Conservation (phyloP, 208 protist genomes). For the Willaertia magna region DNA sequence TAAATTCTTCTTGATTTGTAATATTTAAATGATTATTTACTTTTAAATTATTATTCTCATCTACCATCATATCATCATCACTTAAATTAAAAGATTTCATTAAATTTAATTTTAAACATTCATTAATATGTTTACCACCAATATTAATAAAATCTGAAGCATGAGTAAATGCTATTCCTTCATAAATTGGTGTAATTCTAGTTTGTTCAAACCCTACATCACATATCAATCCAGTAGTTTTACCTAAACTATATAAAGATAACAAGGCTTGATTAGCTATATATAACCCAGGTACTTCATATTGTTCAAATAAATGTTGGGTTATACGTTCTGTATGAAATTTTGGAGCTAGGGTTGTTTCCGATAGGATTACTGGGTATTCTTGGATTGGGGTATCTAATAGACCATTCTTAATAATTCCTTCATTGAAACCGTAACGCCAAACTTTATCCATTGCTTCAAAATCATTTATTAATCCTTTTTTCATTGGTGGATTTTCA, state of each 20-base stretch:
- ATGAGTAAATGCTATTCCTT: conserved; percentile 71
- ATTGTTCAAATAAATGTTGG: conserved; percentile 52
- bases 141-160: conserved; percentile 36
- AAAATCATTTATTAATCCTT: conserved; percentile 33
- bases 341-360: conserved; percentile 44
- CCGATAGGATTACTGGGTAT: conserved; percentile 32
- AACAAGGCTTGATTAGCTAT: conserved; percentile 54
- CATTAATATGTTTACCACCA: conserved; percentile 77
- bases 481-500: conserved; percentile 24
- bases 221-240: conserved; percentile 78
- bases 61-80: neutral
- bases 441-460: conserved; percentile 49
- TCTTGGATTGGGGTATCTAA: neutral
- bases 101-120: conserved; percentile 61
- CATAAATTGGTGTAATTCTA: conserved; percentile 67
- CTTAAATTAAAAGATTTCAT: conserved; percentile 68
- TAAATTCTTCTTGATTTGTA: neutral
- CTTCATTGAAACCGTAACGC: neutral
- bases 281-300: conserved; percentile 32
- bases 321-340: conserved; percentile 63
- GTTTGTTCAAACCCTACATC: conserved; percentile 69
- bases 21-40: neutral
- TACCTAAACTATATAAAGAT: conserved; percentile 74
- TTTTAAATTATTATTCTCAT: neutral
- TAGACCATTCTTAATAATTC: neutral